Percentiles rank a stretch among this genome's conserved stretches.
Evolutionary conservation across 192 early-diverging fungal genomes (phyloP).

Genomic region (Gonapodya sp.): DNA sequence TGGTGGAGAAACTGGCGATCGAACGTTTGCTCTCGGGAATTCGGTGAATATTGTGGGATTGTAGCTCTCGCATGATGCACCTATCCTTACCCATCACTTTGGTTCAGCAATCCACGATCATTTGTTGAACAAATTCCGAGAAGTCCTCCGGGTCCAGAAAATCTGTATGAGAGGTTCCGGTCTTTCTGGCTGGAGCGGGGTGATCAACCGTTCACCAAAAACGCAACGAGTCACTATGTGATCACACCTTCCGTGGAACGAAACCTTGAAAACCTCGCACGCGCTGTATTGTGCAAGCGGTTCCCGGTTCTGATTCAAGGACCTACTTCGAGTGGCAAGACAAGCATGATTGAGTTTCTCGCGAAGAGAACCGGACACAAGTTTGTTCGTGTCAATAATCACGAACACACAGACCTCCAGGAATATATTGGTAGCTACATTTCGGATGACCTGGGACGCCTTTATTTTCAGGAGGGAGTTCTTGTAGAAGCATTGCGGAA

Average conservation of each 20-base stretch:
- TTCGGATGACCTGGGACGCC: constrained; percentile 63
- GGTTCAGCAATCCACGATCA: constrained; percentile 38
- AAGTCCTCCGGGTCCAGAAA: constrained; percentile 28
- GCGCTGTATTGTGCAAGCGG: constrained; percentile 80
- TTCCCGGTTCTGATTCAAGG: constrained; percentile 95
- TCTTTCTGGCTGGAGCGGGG: constrained; percentile 78
- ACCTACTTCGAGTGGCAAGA: constrained; percentile 95
- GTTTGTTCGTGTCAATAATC: constrained; percentile 98
- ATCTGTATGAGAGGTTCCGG: constrained; percentile 59
- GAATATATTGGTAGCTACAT: constrained; percentile 95
- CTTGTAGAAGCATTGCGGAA: constrained; percentile 85
- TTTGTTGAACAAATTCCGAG: constrained; percentile 53
- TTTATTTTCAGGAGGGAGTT: constrained; percentile 94
- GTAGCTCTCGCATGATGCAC: too few relatives aligned
- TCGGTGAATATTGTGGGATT: not conserved
- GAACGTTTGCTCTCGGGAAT: constrained; percentile 43
- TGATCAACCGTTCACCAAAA: constrained; percentile 23
- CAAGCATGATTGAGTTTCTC: constrained; percentile 94
- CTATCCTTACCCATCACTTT: not conserved
- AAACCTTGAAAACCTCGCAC: constrained; percentile 79
- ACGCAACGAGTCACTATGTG: constrained; percentile 52
- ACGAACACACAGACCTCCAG: constrained; percentile 97
- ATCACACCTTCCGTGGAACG: constrained; percentile 75
- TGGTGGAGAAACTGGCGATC: constrained; percentile 43
- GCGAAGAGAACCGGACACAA: constrained; percentile 82